A percentile compares a stretch with the other conserved stretches of the same genome.
phyloP scores from a whole-genome alignment of 2,329 filamentous ascomycete genomes.

The Penicillium sp. region DNA sequence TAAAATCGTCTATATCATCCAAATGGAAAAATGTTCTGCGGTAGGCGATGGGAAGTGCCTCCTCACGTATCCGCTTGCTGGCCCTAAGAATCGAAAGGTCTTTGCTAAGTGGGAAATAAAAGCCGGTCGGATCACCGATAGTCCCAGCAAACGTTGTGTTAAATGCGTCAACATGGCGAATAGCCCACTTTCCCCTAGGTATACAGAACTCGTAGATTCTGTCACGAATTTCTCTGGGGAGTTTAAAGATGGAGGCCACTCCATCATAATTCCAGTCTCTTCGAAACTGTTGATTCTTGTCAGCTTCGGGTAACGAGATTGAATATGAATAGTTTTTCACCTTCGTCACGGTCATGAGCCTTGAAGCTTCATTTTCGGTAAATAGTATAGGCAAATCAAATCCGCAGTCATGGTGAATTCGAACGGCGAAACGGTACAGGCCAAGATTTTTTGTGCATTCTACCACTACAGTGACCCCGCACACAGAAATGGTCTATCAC shows the following conservation, averaged over 20 bases:
- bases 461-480: not conserved
- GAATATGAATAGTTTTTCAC: not conserved
- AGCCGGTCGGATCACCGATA: slow-evolving; percentile 1
- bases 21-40: not conserved
- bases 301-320: not conserved
- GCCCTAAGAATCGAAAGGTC: not conserved
- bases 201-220: not conserved
- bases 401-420: not conserved
- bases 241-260: not conserved
- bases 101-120: not conserved
- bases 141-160: not conserved
- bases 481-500: not conserved
- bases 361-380: slow-evolving; percentile 1
- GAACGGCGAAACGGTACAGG: not conserved
- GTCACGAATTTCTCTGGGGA: not conserved
- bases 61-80: slow-evolving; percentile 1
- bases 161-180: not conserved
- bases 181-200: not conserved
- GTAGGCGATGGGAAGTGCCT: not conserved
- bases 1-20: not conserved
- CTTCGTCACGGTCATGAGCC: not conserved
- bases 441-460: not conserved
- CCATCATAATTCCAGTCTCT: not conserved
- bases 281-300: not conserved
- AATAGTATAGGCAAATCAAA: not conserved